Percentiles rank a stretch among this genome's conserved stretches.
Conservation (phyloP, 2,329 filamentous ascomycete genomes). For the Colletotrichum tropicale region DNA sequence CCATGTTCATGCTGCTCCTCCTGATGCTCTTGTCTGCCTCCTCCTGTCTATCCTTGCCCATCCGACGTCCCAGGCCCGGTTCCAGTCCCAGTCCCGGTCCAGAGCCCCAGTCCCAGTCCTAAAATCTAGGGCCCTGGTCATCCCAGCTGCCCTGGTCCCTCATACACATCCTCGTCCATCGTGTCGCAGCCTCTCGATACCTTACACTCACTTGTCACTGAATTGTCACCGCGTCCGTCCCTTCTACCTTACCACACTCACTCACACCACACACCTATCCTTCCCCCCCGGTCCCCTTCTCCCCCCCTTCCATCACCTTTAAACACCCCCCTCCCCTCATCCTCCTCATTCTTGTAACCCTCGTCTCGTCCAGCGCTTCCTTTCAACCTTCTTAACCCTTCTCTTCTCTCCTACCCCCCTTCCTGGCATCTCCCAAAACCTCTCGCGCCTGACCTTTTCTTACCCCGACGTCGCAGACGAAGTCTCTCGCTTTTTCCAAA, state of each 20-base stretch:
- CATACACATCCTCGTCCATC: background rate
- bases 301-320: constrained; percentile 9
- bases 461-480: constrained; percentile 14
- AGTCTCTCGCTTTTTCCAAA: constrained; percentile 12
- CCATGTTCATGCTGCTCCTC: background rate
- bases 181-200: constrained; percentile 4
- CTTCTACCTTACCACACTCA: background rate
- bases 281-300: background rate
- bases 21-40: background rate
- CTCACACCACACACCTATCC: background rate
- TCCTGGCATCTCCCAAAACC: background rate
- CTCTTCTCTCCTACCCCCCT: constrained; percentile 1
- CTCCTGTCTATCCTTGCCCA: background rate
- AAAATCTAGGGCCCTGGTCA: constrained; percentile 9
- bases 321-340: constrained; percentile 18
- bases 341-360: constrained; percentile 4
- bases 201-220: constrained; percentile 13
- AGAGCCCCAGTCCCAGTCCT: background rate
- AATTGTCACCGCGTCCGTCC: constrained; percentile 13
- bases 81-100: background rate
- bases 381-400: constrained; percentile 10
- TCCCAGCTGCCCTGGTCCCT: background rate
- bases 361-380: constrained; percentile 16
- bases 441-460: constrained; percentile 11
- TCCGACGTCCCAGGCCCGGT: background rate